phyloP scores from a whole-genome alignment of 257 asterid species.

The Plantago ovata region DNA sequence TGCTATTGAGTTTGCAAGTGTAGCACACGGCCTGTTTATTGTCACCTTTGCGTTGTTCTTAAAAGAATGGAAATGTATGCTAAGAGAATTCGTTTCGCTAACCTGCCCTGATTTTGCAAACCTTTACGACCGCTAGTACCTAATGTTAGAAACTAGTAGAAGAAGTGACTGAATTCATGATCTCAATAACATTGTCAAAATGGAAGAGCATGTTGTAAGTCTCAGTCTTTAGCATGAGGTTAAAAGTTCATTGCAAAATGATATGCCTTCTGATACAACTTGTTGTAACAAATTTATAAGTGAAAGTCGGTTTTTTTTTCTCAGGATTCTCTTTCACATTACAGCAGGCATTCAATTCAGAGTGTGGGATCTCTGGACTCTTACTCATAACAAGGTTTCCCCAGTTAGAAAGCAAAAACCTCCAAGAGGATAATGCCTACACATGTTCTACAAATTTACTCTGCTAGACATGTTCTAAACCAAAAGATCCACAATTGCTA shows the following conservation, averaged over 20 bases:
- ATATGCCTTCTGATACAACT: not conserved
- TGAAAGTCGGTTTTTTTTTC: constrained; percentile 11
- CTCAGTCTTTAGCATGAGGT: not conserved
- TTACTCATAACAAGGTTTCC: constrained; percentile 39
- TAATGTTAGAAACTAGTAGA: no score
- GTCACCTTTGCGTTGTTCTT: no score
- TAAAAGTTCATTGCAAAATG: not conserved
- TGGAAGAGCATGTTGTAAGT: constrained; percentile 87
- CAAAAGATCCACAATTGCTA: no score
- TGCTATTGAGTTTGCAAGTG: no score
- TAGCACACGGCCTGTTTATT: no score
- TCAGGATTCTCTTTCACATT: constrained; percentile 74
- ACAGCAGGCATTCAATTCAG: constrained; percentile 57
- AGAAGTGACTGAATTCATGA: no score
- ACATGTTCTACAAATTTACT: no score
- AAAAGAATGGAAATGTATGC: no score
- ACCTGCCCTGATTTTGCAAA: no score
- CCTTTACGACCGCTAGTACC: no score
- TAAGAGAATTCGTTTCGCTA: no score
- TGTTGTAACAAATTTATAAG: not conserved
- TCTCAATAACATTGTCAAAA: constrained; percentile 70
- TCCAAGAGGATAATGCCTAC: constrained; percentile 75
- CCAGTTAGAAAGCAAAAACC: constrained; percentile 45
- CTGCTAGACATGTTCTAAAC: no score
- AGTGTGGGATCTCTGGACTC: constrained; percentile 42